Conservation (phyloP, 208 protist genomes). For the Trichomonas vaginalis region DNA sequence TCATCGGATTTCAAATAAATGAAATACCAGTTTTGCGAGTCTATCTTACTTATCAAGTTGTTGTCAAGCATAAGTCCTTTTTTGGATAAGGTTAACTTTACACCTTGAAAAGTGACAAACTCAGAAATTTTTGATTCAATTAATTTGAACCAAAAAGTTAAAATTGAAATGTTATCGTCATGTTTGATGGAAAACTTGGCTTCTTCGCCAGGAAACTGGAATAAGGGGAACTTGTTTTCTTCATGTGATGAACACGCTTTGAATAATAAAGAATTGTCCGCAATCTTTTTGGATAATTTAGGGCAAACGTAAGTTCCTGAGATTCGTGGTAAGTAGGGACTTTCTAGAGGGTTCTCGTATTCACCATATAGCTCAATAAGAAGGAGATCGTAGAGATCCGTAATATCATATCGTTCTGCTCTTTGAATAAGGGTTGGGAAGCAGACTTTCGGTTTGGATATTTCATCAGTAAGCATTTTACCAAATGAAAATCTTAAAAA, state of each 20-base stretch:
- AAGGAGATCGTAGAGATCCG: neutral
- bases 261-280: neutral
- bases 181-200: neutral
- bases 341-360: neutral
- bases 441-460: neutral
- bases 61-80: neutral
- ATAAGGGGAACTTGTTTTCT: neutral
- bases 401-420: neutral
- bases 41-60: neutral
- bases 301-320: neutral
- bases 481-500: neutral
- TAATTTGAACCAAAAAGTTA: neutral
- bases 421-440: neutral
- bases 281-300: neutral
- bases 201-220: neutral
- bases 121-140: neutral
- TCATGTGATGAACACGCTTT: neutral
- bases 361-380: neutral
- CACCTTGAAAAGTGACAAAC: neutral
- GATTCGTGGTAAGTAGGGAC: neutral
- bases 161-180: neutral
- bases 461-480: neutral
- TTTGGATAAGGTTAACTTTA: neutral
- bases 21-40: neutral
- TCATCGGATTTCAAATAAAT: neutral